Percentiles rank a stretch among this genome's conserved stretches.
Conservation (phyloP, 805 yeast species). For the Sugiyamaella lignohabitans region DNA sequence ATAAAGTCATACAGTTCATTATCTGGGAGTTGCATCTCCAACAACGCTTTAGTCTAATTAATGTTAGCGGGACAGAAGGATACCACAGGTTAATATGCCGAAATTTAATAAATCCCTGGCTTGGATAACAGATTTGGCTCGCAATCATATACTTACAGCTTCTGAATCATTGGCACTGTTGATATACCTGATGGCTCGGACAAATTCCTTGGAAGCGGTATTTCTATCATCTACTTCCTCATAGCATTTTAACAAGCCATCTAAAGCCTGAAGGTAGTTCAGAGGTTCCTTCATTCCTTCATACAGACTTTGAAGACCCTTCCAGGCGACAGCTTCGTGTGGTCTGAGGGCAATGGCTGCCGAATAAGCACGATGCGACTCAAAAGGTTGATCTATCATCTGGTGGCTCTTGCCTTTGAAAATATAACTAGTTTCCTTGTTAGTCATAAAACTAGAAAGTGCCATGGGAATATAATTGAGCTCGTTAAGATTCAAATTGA, state of each 20-base stretch:
- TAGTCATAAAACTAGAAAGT: too few species aligned
- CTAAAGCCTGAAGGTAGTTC: slow-evolving; percentile 20
- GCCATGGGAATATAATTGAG: too few species aligned
- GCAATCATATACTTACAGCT: slow-evolving; percentile 13
- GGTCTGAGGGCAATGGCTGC: slow-evolving; percentile 39
- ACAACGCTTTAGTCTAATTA: slow-evolving; percentile 14
- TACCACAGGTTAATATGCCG: too few species aligned
- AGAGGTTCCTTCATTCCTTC: slow-evolving; percentile 17
- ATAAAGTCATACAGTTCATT: slow-evolving; percentile 25
- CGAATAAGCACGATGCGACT: slow-evolving; percentile 43
- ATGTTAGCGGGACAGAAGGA: too few species aligned
- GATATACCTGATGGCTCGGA: slow-evolving; percentile 17
- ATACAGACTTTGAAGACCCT: slow-evolving; percentile 50
- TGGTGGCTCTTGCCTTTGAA: slow-evolving; percentile 63
- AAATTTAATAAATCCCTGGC: too few species aligned
- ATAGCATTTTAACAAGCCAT: slow-evolving; percentile 18
- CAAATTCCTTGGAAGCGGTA: slow-evolving; percentile 22
- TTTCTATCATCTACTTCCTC: slow-evolving; percentile 19
- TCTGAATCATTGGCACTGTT: slow-evolving; percentile 14
- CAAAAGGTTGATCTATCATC: slow-evolving; percentile 39
- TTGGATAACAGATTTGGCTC: too few species aligned
- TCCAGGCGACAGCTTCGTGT: slow-evolving; percentile 63
- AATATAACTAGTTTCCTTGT: slow-evolving; percentile 32
- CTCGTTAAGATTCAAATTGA: too few species aligned
- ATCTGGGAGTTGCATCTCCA: slow-evolving; percentile 27